Conservation (phyloP, 208 protist genomes). For the Crithidia sp. region DNA sequence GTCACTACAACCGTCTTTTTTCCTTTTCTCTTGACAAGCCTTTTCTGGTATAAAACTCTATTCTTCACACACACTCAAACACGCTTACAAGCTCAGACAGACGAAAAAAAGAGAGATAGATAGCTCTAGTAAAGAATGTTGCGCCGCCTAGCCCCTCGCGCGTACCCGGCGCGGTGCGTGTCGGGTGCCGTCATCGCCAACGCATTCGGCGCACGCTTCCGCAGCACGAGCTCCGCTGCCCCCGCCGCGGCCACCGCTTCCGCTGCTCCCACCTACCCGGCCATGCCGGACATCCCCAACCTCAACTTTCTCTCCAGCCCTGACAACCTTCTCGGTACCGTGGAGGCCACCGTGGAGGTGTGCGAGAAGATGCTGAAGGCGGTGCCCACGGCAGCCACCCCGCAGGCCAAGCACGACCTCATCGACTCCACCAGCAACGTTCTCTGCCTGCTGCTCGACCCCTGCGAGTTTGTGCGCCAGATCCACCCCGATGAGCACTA, state of each 20-base stretch:
- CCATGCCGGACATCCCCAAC: slow-evolving; percentile 64
- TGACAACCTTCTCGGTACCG: slow-evolving; percentile 62
- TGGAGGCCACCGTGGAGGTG: slow-evolving; percentile 75
- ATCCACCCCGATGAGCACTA: slow-evolving; percentile 89
- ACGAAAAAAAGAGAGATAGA: slow-evolving; percentile 1
- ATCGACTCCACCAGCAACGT: slow-evolving; percentile 93
- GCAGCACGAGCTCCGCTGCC: slow-evolving; percentile 15
- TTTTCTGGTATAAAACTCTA: too few relatives aligned
- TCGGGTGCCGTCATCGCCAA: background rate
- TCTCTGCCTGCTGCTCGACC: slow-evolving; percentile 91
- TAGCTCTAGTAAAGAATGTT: background rate
- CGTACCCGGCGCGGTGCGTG: background rate
- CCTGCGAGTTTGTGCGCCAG: slow-evolving; percentile 92
- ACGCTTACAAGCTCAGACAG: background rate
- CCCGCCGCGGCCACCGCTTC: background rate
- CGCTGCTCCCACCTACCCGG: slow-evolving; percentile 3
- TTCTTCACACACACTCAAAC: background rate
- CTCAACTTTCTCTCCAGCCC: slow-evolving; percentile 79
- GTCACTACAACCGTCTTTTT: background rate
- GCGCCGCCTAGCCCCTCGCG: slow-evolving; percentile 2
- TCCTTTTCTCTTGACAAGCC: background rate
- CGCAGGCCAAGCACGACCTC: slow-evolving; percentile 89
- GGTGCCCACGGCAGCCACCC: slow-evolving; percentile 65
- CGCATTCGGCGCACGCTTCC: slow-evolving; percentile 4
- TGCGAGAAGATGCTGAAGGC: slow-evolving; percentile 76